Conservation (phyloP, 1,284 basidiomycete genomes). For the Rhodotorula sp. region DNA sequence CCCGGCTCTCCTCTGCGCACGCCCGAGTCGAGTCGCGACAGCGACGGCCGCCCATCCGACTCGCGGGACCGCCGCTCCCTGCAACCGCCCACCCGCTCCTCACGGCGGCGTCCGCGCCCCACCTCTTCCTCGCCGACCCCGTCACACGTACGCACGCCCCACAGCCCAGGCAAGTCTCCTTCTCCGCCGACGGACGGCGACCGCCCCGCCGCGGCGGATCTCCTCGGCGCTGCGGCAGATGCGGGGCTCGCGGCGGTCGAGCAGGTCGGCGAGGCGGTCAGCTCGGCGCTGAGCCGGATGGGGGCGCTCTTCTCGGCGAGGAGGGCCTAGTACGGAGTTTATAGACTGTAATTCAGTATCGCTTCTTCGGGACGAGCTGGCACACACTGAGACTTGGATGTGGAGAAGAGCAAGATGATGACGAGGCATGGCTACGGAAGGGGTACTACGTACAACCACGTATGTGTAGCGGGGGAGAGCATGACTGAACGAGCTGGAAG, state of each 20-base stretch:
- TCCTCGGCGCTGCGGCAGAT: neutral
- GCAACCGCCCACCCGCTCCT: neutral
- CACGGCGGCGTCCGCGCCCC: neutral
- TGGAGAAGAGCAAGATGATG: too few relatives aligned
- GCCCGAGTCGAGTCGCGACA: neutral
- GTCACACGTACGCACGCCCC: neutral
- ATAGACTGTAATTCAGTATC: neutral
- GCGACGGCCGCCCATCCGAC: neutral
- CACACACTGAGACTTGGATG: too few relatives aligned
- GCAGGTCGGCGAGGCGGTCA: slow-evolving; percentile 17
- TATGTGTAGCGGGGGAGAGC: too few relatives aligned
- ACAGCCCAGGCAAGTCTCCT: neutral
- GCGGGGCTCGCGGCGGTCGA: slow-evolving; percentile 10
- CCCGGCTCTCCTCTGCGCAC: neutral
- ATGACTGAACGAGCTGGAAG: too few relatives aligned
- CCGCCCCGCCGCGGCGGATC: neutral
- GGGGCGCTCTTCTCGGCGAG: slow-evolving; percentile 1
- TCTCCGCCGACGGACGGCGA: neutral
- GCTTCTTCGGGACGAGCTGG: too few relatives aligned
- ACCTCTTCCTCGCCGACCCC: neutral
- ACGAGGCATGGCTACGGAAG: too few relatives aligned
- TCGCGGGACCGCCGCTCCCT: neutral
- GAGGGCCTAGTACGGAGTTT: neutral
- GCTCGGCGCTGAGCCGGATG: slow-evolving; percentile 6
- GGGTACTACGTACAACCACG: too few relatives aligned